Evolutionary conservation across 179 eudicot species (phyloP).

Genomic region (Patellifolia procumbens): DNA sequence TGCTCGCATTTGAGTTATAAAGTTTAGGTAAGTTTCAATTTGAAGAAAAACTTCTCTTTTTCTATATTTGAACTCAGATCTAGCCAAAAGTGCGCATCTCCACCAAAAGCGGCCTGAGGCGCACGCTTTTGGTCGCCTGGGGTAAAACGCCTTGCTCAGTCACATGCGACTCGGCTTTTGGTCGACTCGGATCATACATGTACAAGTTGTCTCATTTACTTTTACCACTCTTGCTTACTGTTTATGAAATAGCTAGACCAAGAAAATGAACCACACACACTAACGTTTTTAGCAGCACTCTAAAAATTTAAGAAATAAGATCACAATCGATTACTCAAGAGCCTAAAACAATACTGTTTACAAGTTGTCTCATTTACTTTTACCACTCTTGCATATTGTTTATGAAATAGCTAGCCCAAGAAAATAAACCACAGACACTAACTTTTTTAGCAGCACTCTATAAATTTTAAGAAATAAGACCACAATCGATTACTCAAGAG

Average conservation of each 20-base stretch:
- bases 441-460: neutral
- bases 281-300: neutral
- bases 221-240: neutral
- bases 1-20: no score
- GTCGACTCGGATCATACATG: neutral
- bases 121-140: no score
- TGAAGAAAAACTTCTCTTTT: no score
- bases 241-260: neutral
- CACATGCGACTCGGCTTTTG: no score
- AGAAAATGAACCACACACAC: neutral
- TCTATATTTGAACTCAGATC: no score
- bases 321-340: neutral
- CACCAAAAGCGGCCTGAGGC: no score
- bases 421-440: neutral
- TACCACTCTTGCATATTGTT: neutral
- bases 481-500: neutral
- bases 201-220: neutral
- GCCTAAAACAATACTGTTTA: neutral
- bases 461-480: neutral
- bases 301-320: neutral
- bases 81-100: no score
- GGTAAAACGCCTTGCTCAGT: no score
- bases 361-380: neutral
- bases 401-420: neutral
- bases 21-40: no score